Evolutionary conservation across 441 rosid species (phyloP).

Genomic region (Croton laevigatus): DNA sequence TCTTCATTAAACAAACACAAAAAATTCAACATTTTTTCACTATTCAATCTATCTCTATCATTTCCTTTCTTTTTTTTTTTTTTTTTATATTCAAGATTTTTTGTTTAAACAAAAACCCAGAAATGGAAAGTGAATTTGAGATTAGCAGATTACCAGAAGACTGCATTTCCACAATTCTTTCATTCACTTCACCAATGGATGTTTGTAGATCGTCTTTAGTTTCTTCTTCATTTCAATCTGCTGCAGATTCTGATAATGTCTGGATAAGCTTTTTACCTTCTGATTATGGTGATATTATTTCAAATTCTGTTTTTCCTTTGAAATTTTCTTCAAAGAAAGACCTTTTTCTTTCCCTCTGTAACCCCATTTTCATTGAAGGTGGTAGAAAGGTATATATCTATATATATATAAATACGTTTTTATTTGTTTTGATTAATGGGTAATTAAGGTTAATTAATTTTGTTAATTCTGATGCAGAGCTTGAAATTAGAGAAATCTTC

Average conservation of each 20-base stretch:
- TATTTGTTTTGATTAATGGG: too few relatives aligned
- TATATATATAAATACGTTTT: too few relatives aligned
- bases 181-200: conserved; percentile 57
- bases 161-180: conserved; percentile 46
- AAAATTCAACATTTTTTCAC: too few relatives aligned
- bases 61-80: too few relatives aligned
- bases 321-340: conserved; percentile 56
- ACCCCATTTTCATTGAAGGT: conserved; percentile 43
- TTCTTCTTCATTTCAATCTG: conserved; percentile 45
- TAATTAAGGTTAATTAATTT: too few relatives aligned
- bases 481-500: conserved; percentile 53
- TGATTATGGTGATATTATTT: conserved; percentile 29
- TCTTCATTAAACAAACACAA: too few relatives aligned
- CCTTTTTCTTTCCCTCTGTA: conserved; percentile 46
- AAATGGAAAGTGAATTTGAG: conserved; percentile 1
- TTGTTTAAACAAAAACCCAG: too few relatives aligned
- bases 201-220: conserved; percentile 45
- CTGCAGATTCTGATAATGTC: conserved; percentile 48
- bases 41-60: too few relatives aligned
- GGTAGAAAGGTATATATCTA: conserved; percentile 48
- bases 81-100: neutral
- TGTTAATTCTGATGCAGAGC: conserved; percentile 32
- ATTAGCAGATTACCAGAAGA: conserved; percentile 45
- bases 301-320: conserved; percentile 24
- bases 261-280: conserved; percentile 67